phyloP scores from a whole-genome alignment of 306 rosid species.

The Canavalia ensiformis region DNA sequence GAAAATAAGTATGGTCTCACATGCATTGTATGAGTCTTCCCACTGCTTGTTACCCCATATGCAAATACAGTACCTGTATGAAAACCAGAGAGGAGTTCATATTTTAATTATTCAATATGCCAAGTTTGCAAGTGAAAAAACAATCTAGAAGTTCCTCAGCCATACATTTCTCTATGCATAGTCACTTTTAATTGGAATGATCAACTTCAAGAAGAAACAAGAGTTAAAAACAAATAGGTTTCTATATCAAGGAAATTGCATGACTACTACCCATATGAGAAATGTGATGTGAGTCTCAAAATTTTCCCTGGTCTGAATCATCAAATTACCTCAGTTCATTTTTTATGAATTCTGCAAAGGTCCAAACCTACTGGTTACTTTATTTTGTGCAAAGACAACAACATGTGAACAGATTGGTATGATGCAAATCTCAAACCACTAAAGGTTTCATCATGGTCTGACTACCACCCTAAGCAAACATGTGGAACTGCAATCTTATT shows the following conservation, averaged over 20 bases:
- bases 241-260: slow-evolving; percentile 42
- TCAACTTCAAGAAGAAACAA: slow-evolving; percentile 41
- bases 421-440: slow-evolving; percentile 37
- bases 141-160: slow-evolving; percentile 42
- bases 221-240: slow-evolving; percentile 33
- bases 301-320: slow-evolving; percentile 41
- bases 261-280: slow-evolving; percentile 17
- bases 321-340: slow-evolving; percentile 15
- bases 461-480: slow-evolving; percentile 26
- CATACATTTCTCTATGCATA: slow-evolving; percentile 25
- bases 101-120: slow-evolving; percentile 39
- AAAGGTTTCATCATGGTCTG: slow-evolving; percentile 32
- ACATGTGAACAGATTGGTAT: slow-evolving; percentile 22
- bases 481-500: slow-evolving; percentile 34
- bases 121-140: slow-evolving; percentile 44
- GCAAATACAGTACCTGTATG: slow-evolving; percentile 94
- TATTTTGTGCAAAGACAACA: slow-evolving; percentile 19
- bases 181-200: slow-evolving; percentile 34
- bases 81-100: slow-evolving; percentile 45
- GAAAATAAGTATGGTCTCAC: slow-evolving; percentile 62
- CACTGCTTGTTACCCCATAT: slow-evolving; percentile 98
- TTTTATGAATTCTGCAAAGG: slow-evolving; percentile 36
- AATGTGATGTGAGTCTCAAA: slow-evolving; percentile 8
- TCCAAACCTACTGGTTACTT: slow-evolving; percentile 41
- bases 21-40: slow-evolving; percentile 99